These are phyloP conservation scores for Wickerhamiella hasegawae DNA, from an alignment of 805 yeast species.

Conservation along the genomic window DNA sequence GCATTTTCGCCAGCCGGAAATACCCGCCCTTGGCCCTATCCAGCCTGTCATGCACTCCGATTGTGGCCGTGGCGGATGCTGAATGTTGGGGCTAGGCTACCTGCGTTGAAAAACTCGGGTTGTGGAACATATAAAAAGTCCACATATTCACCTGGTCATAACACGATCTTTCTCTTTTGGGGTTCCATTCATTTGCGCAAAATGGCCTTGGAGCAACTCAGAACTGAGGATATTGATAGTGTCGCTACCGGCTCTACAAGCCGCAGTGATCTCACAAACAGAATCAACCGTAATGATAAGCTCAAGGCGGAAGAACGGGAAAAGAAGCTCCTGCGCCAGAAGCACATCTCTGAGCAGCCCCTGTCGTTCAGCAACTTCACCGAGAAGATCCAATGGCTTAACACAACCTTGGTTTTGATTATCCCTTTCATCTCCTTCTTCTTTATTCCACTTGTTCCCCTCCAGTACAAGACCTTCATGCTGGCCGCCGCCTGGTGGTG, in stretches of 20 bases:
- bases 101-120: no score
- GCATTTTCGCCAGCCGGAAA: no score
- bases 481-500: constrained; percentile 41
- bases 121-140: no score
- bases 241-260: constrained; percentile 21
- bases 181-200: no score
- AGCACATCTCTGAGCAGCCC: constrained; percentile 55
- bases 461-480: constrained; percentile 34
- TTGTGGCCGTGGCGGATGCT: no score
- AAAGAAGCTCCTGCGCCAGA: constrained; percentile 12
- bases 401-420: constrained; percentile 37
- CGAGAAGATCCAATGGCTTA: constrained; percentile 62
- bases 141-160: no score
- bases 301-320: constrained; percentile 8
- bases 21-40: no score
- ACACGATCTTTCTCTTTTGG: no score
- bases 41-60: no score
- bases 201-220: constrained; percentile 15
- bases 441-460: constrained; percentile 28
- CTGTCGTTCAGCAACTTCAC: constrained; percentile 63
- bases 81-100: no score
- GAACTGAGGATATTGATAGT: constrained; percentile 20
- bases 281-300: constrained; percentile 17
- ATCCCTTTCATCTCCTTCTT: constrained; percentile 38
- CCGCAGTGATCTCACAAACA: constrained; percentile 14